A percentile compares a stretch with the other conserved stretches of the same genome.
These are phyloP conservation scores for Eremochloa ophiuroides DNA, from an alignment of 176 grass and related monocot species.

Conservation along the genomic window DNA sequence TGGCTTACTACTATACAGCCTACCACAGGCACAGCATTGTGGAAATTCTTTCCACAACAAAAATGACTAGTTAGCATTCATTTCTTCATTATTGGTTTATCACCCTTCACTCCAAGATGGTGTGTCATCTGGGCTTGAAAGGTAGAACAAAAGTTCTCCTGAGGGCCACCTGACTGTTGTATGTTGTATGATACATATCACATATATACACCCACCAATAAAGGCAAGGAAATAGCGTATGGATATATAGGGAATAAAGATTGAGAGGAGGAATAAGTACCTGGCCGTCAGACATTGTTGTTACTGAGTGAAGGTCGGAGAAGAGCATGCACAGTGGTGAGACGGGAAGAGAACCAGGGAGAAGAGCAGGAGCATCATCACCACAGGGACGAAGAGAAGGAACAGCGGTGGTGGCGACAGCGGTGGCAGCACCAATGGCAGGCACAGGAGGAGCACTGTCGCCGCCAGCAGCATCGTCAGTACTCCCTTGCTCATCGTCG, in stretches of 20 bases:
- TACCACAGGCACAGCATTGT: conserved; percentile 39
- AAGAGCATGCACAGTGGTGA: background rate
- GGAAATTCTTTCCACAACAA: conserved; percentile 28
- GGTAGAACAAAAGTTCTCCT: conserved; percentile 61
- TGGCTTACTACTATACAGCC: conserved; percentile 69
- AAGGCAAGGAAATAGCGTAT: conserved; percentile 9
- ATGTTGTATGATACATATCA: conserved; percentile 11
- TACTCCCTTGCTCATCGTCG: conserved; percentile 16
- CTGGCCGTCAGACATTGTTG: background rate
- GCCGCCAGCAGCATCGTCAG: conserved; percentile 23
- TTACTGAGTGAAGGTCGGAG: conserved; percentile 33
- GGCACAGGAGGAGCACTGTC: conserved; percentile 42
- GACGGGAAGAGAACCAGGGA: conserved; percentile 41
- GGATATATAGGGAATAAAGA: conserved; percentile 25
- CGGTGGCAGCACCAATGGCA: conserved; percentile 64
- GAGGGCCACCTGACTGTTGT: conserved; percentile 1
- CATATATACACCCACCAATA: conserved; percentile 29
- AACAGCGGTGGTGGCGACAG: conserved; percentile 49
- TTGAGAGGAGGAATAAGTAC: conserved; percentile 12
- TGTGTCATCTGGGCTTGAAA: conserved; percentile 10
- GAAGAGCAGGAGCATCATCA: conserved; percentile 61
- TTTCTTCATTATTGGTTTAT: conserved; percentile 5
- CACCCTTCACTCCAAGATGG: conserved; percentile 17
- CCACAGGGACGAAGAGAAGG: conserved; percentile 61
- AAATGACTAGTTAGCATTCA: conserved; percentile 4